Evolutionary conservation across 78 protist genomes (phyloP), one percentile per base, ranked within the genome.

Genomic region (Monocercomonoides exilis): DNA sequence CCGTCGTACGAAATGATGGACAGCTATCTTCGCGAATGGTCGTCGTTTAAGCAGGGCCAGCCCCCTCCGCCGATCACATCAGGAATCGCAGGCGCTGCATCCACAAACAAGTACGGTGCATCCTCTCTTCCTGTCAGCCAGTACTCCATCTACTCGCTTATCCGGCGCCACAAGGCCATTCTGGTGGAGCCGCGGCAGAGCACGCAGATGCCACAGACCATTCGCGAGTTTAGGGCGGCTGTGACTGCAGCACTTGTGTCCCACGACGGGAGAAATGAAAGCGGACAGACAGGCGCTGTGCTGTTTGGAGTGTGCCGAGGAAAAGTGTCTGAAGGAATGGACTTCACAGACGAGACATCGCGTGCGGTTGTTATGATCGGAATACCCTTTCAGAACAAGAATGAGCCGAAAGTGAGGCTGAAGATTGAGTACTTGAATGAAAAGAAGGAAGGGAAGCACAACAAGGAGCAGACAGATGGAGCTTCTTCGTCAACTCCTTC

Each of bases 301-400:
- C 85, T 81, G 46, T 81, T 81, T 43, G 46, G 42, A 2, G 85
- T 81, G 2, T 1, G 42, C 3, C 2, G 85, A 6, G 85, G 85
- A 32, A 81, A 5, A 43, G 4, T 2, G 36, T 4, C 36, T 1
- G 85, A 81, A 45, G 86, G 86, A 2, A 3, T 84, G 2, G 86
- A 84, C 42, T 84, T 84, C 46, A 41, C 45, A 3, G 86, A 84
- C 42, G 86, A 84, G 11, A n/a, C 41, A 41, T 41, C 86, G 4
- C 86, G 86, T 4, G 4, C 4, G 36, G 86, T 84, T 4, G 46
- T 84, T 54, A 84, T 84, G 29, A 45, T 11, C 4, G 86, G 86
- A 34, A 36, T 84, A 4, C 86, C 86, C 29, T 84, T 84, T 38
- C 42, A 41, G 41, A n/a, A 4, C 3, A 2, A 2, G 4, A n/a